Evolutionary conservation across 2,329 filamentous ascomycete genomes (phyloP).

Genomic region (Bimuria novae-zelandiae): DNA sequence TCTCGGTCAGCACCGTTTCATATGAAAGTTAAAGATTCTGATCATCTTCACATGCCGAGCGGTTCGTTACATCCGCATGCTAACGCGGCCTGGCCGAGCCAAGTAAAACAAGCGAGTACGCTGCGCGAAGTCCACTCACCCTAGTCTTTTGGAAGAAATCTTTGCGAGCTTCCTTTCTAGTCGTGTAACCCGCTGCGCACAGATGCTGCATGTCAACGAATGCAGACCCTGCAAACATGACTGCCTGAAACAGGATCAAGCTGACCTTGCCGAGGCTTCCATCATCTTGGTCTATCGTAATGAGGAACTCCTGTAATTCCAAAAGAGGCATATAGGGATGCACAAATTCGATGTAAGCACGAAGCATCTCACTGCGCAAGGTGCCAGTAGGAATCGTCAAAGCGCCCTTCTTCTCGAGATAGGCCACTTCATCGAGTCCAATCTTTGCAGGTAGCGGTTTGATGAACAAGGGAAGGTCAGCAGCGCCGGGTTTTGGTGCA

Average conservation of each 20-base stretch:
- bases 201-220: constrained; percentile 83
- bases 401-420: constrained; percentile 82
- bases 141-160: constrained; percentile 88
- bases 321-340: constrained; percentile 93
- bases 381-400: constrained; percentile 71
- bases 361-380: constrained; percentile 80
- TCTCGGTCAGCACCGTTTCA: constrained; percentile 16
- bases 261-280: constrained; percentile 75
- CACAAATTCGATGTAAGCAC: constrained; percentile 84
- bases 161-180: constrained; percentile 80
- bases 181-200: constrained; percentile 74
- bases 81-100: constrained; percentile 9
- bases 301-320: constrained; percentile 65
- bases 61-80: not conserved
- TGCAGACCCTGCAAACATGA: constrained; percentile 91
- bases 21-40: not conserved
- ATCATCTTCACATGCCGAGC: constrained; percentile 3
- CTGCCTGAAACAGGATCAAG: constrained; percentile 86
- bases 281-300: constrained; percentile 67
- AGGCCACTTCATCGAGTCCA: constrained; percentile 79
- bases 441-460: constrained; percentile 79
- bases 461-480: constrained; percentile 69
- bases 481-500: constrained; percentile 50
- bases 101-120: constrained; percentile 1
- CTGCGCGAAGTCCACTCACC: constrained; percentile 56